phyloP scores from a whole-genome alignment of 441 rosid genomes.

The Manihot esculenta region DNA sequence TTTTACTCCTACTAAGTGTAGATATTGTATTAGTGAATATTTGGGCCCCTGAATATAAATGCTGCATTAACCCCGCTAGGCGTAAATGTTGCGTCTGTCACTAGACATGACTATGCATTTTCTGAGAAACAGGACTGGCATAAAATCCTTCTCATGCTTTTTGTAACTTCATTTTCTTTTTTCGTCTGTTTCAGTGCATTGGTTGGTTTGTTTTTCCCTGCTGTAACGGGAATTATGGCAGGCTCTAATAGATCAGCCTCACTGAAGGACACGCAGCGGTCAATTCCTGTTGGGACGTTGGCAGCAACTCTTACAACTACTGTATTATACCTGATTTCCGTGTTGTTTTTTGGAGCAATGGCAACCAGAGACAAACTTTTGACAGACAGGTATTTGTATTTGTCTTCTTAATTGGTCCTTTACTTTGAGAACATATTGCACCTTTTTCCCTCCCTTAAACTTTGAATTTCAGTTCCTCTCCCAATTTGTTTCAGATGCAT shows the following conservation, averaged over 20 bases:
- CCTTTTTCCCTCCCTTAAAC: background rate
- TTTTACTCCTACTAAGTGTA: too few relatives aligned
- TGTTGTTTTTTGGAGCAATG: constrained; percentile 80
- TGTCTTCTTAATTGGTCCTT: background rate
- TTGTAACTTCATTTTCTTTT: constrained; percentile 23
- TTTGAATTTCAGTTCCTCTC: background rate
- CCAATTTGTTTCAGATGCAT: background rate
- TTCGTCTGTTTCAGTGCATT: constrained; percentile 60
- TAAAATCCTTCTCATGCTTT: constrained; percentile 4
- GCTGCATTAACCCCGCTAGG: too few relatives aligned
- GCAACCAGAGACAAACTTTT: constrained; percentile 87
- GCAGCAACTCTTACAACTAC: constrained; percentile 92
- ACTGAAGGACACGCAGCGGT: constrained; percentile 92
- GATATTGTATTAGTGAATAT: too few relatives aligned
- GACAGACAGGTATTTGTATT: constrained; percentile 75
- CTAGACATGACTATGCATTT: constrained; percentile 8
- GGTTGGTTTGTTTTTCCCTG: constrained; percentile 99
- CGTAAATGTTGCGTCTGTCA: too few relatives aligned
- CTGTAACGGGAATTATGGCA: constrained; percentile 99
- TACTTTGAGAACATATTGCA: background rate
- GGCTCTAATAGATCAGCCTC: constrained; percentile 98
- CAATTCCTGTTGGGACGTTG: constrained; percentile 93
- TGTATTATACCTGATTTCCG: constrained; percentile 68
- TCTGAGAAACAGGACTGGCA: background rate
- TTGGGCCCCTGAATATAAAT: too few relatives aligned